Evolutionary conservation across 768 basidiomycete species (phyloP), one percentile per base, ranked within the genome.

Genomic region (Rubroboletus satanas): DNA sequence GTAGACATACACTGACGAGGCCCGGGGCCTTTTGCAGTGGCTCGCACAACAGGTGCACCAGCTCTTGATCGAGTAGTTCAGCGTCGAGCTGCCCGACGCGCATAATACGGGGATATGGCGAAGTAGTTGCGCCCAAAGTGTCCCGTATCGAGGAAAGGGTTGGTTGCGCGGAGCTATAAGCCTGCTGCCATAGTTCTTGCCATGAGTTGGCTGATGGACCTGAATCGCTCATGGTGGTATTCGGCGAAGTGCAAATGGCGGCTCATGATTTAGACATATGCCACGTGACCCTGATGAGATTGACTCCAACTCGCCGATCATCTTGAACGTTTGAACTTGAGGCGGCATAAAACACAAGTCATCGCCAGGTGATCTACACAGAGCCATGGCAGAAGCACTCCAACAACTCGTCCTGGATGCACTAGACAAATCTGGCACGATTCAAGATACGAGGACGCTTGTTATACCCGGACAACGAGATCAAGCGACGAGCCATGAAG

Each of bases 1-100:
- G 42, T 18, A 14, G 71, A 61, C 84, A 58, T 71, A 93, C 92
- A 60, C 82, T 81, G 47, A 91, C 73, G 14, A 84, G 72, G 26
- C 80, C 77, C 21, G 96, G 71, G 1, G 93, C 84, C 55, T 81
- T 87, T 58, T 77, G 75, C 45, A 98, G 70, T n/a, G 93, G 94
- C 51, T 90, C 90, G 63, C 83, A 84, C 32, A 98, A 78, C 56
- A 97, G 73, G 29, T 84, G 80, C 32, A 88, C 83, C 17, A 98
- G 81, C 58, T 97, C 93, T 60, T 86, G 83, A 73, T 98, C 96
- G 45, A 98, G 79, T 23, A 95, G 78, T 62, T 93, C 88, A 4
- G 95, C 84, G 69, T 98, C 96, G 50, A 98, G 83, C 70, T 96
- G 91, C 8, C 90, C 88, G 45, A 98, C 93, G 42, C 94, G 88